These are phyloP conservation scores for Lyophyllum shimeji DNA, from an alignment of 768 basidiomycete genomes.

Conservation along the genomic window DNA sequence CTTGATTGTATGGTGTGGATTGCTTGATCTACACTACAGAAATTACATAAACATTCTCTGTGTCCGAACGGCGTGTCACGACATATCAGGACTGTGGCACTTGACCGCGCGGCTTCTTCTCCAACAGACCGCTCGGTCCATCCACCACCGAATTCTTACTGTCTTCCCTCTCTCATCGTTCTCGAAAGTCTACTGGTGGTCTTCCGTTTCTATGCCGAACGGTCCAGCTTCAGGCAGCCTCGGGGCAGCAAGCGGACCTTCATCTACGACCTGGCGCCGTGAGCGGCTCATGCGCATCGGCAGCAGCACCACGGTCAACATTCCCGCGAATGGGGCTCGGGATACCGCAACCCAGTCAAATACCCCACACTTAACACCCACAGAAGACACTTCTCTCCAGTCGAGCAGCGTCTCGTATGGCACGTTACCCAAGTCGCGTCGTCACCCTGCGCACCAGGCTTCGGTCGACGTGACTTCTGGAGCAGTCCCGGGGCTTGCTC, in stretches of 20 bases:
- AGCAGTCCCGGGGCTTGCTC: conserved; percentile 35
- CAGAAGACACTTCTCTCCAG: conserved; percentile 37
- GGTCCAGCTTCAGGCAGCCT: conserved; percentile 1
- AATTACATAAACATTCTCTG: neutral
- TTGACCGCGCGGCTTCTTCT: too few relatives aligned
- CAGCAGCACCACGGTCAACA: conserved; percentile 24
- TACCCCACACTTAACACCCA: conserved; percentile 15
- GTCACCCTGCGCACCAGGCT: conserved; percentile 25
- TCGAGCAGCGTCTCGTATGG: conserved; percentile 51
- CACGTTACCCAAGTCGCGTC: conserved; percentile 38
- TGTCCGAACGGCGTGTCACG: neutral
- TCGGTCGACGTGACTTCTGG: conserved; percentile 32
- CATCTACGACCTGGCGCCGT: conserved; percentile 59
- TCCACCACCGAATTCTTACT: too few relatives aligned
- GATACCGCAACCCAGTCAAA: conserved; percentile 5
- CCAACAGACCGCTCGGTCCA: too few relatives aligned
- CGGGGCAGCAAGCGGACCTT: conserved; percentile 41
- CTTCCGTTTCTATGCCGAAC: conserved; percentile 6
- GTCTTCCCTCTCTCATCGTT: neutral
- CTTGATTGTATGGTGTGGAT: neutral
- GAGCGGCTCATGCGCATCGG: conserved; percentile 61
- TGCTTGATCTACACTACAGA: neutral
- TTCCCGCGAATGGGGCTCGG: conserved; percentile 3
- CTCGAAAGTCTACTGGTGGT: neutral
- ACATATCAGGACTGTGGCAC: neutral